Evolutionary conservation across 345 rosid genomes (phyloP).

Genomic region (Erodium maritimum): DNA sequence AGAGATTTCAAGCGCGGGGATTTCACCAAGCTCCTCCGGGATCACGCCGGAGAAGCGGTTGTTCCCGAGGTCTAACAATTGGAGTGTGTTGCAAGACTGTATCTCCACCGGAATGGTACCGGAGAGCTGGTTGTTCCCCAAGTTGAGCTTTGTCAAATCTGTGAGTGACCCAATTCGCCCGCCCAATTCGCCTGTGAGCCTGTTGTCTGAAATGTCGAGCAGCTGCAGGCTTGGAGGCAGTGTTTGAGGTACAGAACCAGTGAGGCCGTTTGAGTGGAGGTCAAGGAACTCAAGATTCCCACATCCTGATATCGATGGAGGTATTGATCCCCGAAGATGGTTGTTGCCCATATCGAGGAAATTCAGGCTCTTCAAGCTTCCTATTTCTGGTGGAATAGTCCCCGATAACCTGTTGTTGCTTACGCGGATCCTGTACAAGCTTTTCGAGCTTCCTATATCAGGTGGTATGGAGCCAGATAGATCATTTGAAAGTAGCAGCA

Average conservation of each 20-base stretch:
- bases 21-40: slow-evolving; percentile 60
- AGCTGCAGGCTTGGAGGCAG: slow-evolving; percentile 61
- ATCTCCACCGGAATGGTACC: slow-evolving; percentile 70
- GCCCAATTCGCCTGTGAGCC: slow-evolving; percentile 47
- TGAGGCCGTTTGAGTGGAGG: slow-evolving; percentile 69
- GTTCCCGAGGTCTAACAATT: slow-evolving; percentile 66
- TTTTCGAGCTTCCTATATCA: slow-evolving; percentile 74
- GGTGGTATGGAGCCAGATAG: slow-evolving; percentile 70
- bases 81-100: slow-evolving; percentile 56
- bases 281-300: slow-evolving; percentile 66
- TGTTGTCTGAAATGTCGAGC: slow-evolving; percentile 63
- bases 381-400: slow-evolving; percentile 71
- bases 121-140: slow-evolving; percentile 54
- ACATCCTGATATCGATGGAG: slow-evolving; percentile 50
- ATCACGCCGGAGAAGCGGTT: slow-evolving; percentile 64
- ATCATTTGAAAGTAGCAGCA: slow-evolving; percentile 63
- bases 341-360: slow-evolving; percentile 67
- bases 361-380: slow-evolving; percentile 45
- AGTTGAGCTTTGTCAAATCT: slow-evolving; percentile 65
- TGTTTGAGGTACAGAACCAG: slow-evolving; percentile 55
- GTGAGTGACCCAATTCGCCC: slow-evolving; percentile 44
- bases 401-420: slow-evolving; percentile 58
- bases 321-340: slow-evolving; percentile 53
- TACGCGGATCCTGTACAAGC: slow-evolving; percentile 52
- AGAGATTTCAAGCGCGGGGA: slow-evolving; percentile 73